Percentiles rank a stretch among this genome's conserved stretches.
Evolutionary conservation across 805 yeast genomes (phyloP).

Genomic region (Ogataea sp.): DNA sequence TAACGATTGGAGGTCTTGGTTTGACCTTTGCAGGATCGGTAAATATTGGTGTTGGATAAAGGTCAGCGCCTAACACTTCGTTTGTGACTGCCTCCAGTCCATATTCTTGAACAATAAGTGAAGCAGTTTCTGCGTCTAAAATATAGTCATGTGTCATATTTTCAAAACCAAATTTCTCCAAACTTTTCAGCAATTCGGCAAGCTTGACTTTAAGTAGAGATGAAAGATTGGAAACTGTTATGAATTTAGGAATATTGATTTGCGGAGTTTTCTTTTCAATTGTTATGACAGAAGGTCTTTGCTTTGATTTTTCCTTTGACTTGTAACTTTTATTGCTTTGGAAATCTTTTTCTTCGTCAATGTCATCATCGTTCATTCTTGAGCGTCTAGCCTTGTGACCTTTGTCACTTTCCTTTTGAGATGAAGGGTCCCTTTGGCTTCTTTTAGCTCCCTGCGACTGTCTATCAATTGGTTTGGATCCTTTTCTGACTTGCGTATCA

Average conservation of each 20-base stretch:
- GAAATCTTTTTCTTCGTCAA: background rate
- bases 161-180: slow-evolving; percentile 68
- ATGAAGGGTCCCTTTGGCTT: too few species aligned
- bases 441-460: too few species aligned
- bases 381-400: too few species aligned
- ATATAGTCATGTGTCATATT: slow-evolving; percentile 66
- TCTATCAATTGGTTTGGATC: too few species aligned
- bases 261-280: slow-evolving; percentile 7
- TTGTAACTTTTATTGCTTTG: too few species aligned
- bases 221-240: slow-evolving; percentile 74
- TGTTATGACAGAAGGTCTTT: too few species aligned
- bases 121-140: slow-evolving; percentile 78
- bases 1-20: slow-evolving; percentile 86
- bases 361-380: too few species aligned
- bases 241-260: slow-evolving; percentile 59
- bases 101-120: slow-evolving; percentile 81
- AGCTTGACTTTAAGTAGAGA: slow-evolving; percentile 60
- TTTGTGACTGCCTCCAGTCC: slow-evolving; percentile 58
- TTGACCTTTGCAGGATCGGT: slow-evolving; percentile 38
- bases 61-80: slow-evolving; percentile 50
- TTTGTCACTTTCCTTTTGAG: too few species aligned
- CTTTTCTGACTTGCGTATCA: too few species aligned
- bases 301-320: too few species aligned
- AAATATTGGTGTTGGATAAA: slow-evolving; percentile 51
- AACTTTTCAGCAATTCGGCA: slow-evolving; percentile 45